Base-by-base conservation (phyloP, 345 rosid genomes). In the Litchi chinensis region DNA sequence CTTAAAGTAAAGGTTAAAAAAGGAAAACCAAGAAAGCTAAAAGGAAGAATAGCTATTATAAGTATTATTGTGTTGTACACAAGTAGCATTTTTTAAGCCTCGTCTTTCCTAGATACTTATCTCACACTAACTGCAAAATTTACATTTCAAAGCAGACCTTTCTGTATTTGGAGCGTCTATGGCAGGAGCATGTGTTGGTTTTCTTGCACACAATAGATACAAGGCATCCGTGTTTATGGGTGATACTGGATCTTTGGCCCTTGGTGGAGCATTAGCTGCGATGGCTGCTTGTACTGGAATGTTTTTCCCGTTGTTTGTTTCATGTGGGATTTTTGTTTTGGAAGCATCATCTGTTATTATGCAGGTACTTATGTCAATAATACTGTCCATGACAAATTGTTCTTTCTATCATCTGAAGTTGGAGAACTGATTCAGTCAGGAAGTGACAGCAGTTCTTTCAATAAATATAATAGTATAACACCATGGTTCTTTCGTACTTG, bases 271-370 rank as follows among this genome's bases (percentile, higher is more conserved):
- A 48, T 86, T 95, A 76, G 98, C 98, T 79, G 89, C 99, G 75
- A 92, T 95, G 99, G 98, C 99, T 83, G 93, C 97, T 72, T 90
- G 92, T 81, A 89, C 94, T 2, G 97, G 99, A 87, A 93, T 95
- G 98, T 93, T 93, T 83, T 85, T 95, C 28, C 98, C 99, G 16
- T 87, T 95, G 63, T 81, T 92, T 84, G 87, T 92, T 80, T 85
- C 98, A 1, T 93, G 95, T 28, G 97, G 98, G 67, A 86, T 95
- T 74, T 91, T 91, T 43, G 69, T 92, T 73, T 66, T 90, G 76
- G 98, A 95, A 87, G 87, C 87, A 56, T 81, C 87, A 65, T 89
- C 93, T 22, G 86, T 92, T 71, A 59, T 90, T 11, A 62, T 90
- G 82, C 99, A 93, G 97, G 98, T 92, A 82, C 15, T 63, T 70